Conservation (phyloP, 2,329 filamentous ascomycete species). For the Stachybotrys echinatus region DNA sequence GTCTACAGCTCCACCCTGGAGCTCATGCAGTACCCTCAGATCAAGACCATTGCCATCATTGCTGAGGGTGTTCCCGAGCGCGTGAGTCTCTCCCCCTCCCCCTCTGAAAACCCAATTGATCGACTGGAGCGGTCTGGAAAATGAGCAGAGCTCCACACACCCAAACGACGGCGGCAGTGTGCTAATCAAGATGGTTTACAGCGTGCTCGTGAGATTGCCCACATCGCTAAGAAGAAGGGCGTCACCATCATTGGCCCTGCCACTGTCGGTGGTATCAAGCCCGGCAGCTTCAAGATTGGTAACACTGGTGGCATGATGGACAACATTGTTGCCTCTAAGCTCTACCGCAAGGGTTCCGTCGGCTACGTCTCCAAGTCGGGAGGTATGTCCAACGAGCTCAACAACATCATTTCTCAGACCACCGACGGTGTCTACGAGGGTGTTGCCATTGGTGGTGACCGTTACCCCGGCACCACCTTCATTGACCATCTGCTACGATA, state of each 20-base stretch:
- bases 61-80: slow-evolving; percentile 98
- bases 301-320: slow-evolving; percentile 99
- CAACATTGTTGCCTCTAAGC: slow-evolving; percentile 99
- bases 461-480: slow-evolving; percentile 98
- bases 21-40: slow-evolving; percentile 93
- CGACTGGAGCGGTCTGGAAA: neutral
- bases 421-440: slow-evolving; percentile 99
- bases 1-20: slow-evolving; percentile 99
- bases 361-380: slow-evolving; percentile 99
- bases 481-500: slow-evolving; percentile 97
- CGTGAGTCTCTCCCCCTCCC: slow-evolving; percentile 49
- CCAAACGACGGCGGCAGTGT: too few relatives aligned
- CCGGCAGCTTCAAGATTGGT: slow-evolving; percentile 98
- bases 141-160: too few relatives aligned
- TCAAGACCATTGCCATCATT: slow-evolving; percentile 99
- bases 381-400: slow-evolving; percentile 99
- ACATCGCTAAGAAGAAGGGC: slow-evolving; percentile 96
- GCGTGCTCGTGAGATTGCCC: slow-evolving; percentile 96
- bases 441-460: slow-evolving; percentile 98
- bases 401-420: slow-evolving; percentile 97
- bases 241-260: slow-evolving; percentile 98
- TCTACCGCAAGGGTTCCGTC: slow-evolving; percentile 98
- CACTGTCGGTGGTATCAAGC: slow-evolving; percentile 99
- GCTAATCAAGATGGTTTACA: slow-evolving; percentile 30
- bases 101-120: neutral